Base-by-base conservation (phyloP, 2,329 filamentous ascomycete species). In the Pseudogymnoascus sp. region DNA sequence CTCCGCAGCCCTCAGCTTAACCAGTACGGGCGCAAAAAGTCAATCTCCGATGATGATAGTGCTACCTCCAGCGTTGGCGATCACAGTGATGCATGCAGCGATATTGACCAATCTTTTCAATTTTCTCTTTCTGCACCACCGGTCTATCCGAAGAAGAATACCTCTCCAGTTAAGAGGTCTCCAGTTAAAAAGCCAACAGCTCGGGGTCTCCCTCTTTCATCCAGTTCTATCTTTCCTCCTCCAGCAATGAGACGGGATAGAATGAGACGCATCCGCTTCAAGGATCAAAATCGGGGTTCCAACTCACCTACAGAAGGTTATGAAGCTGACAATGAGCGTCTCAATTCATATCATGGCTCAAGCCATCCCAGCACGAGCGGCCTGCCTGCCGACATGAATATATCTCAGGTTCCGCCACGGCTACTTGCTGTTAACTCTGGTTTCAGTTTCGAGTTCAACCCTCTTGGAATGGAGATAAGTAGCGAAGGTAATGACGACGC, bases 371-470 rank as follows among this genome's bases (percentile, higher is more conserved):
- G 16, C 49, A 22, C 49, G 16, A 55, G 25, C n/a, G 49, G 49
- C 28, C 28, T 55, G 25, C 49, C 49, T 55, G 49, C 49, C 9
- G 22, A 55, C 28, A 33, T 55, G 49, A 33, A 55, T 3, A 12
- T 55, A 55, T 55, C 49, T 33, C 49, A 33, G n/a, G 49, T 55
- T 33, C 49, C 49, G 5, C 49, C 49, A 33, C 49, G 49, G 1
- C 28, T 55, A 55, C 49, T 55, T 55, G 49, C 49, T 33, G 49
- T 55, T n/a, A 55, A 55, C 25, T 33, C 28, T 55, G 49, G 49
- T 55, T 55, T 55, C 16, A 55, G 16, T 25, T 55, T 55, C n/a
- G 49, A 55, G 49, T 55, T 52, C 23, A 52, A 52, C 45, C 45
- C 23, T n/a, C 11, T 14, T 23, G 42, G 14, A 2, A 5, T 16